A percentile compares a stretch with the other conserved stretches of the same genome.
Conservation (phyloP, 2,329 filamentous ascomycete genomes). For the Diaporthe sp. region DNA sequence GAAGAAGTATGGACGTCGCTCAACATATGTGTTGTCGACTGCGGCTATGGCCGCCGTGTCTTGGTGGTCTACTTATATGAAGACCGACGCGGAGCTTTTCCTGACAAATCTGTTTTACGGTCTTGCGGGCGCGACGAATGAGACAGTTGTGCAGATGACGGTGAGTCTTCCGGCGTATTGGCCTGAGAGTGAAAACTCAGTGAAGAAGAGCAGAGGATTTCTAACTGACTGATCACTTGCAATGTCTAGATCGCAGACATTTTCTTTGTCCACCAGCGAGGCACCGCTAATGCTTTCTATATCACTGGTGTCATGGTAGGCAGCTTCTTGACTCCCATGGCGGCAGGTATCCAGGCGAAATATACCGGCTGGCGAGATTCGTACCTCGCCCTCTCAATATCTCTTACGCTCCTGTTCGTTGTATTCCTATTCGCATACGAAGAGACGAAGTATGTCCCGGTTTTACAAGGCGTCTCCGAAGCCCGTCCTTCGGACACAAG, state of each 20-base stretch:
- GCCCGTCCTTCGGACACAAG: background rate
- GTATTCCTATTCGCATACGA: constrained; percentile 2
- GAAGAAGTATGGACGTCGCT: constrained; percentile 16
- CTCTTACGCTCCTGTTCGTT: background rate
- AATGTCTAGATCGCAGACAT: constrained; percentile 21
- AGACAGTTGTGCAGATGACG: constrained; percentile 15
- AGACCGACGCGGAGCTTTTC: constrained; percentile 14
- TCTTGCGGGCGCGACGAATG: constrained; percentile 10
- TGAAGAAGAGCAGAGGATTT: background rate
- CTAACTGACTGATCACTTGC: background rate
- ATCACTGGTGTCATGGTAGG: constrained; percentile 19
- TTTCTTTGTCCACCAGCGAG: constrained; percentile 39
- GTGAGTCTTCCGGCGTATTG: background rate
- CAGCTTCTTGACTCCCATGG: constrained; percentile 25
- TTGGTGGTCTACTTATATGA: constrained; percentile 24
- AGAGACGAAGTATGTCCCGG: constrained; percentile 4
- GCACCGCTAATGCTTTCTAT: constrained; percentile 14
- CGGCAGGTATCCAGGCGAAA: constrained; percentile 14
- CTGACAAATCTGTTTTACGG: constrained; percentile 16
- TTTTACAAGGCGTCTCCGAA: background rate
- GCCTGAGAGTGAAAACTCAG: background rate
- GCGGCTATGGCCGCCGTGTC: background rate
- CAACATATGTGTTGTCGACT: constrained; percentile 5
- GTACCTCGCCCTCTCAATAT: constrained; percentile 10
- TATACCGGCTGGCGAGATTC: constrained; percentile 5